Evolutionary conservation across 257 asterid species (phyloP), one percentile per base, ranked within the genome.

Genomic region (Verbena officinalis): DNA sequence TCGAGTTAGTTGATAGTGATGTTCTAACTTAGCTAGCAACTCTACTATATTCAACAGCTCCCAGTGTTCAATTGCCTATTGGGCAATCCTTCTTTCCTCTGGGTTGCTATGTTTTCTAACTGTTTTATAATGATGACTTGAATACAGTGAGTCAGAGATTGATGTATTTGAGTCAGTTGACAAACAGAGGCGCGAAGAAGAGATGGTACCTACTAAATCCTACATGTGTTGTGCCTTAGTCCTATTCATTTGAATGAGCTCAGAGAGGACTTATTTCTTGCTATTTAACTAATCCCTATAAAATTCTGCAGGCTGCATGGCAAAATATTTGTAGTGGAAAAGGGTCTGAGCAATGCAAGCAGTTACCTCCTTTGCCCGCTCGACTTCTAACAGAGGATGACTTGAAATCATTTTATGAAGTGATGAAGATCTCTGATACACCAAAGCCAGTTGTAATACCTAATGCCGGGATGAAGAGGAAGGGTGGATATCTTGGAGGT

Each of bases 121-220:
- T 57, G 19, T 66, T 67, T 63, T 65, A 44, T 62, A 13, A 62
- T 69, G 49, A 17, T 40, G 59, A 40, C 72, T 56, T 76, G 58
- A 60, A 21, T 68, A 50, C 87, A 94, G 99, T 66, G 97, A 83
- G 71, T 81, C 95, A n/a, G 99, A 94, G 69, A 94, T 94, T 44
- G 99, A 94, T 71, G 58, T 90, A 48, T 94, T 94, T 75, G 99
- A 94, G 83, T 78, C 95, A 22, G 68, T 94, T 71, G 99, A 94
- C 77, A 84, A 81, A 72, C 78, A 72, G 77, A 88, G 99, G 78
- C 84, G 70, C 23, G 81, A 70, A 67, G 95, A 86, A 71, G 99
- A 94, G 77, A 80, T 75, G 99, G 99, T 94, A 80, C 58, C 33
- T 71, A 8, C 55, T 27, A 54, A 50, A 50, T 71, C 64, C 72